Evolutionary conservation across 495 filamentous ascomycete genomes (phyloP).

Genomic region (Penicillium tannophilum): DNA sequence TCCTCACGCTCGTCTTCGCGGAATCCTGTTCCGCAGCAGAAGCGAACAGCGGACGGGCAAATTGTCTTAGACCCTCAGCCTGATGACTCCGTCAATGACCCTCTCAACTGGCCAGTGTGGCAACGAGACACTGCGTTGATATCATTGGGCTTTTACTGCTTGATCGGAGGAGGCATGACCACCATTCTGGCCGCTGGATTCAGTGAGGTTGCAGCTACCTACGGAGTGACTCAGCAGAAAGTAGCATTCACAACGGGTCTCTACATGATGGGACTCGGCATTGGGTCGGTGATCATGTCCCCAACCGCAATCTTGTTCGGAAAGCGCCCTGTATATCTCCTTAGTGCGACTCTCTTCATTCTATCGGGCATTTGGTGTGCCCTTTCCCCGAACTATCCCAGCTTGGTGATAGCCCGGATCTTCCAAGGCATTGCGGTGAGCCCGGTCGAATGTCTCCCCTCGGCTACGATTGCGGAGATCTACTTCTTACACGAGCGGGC

Average conservation of each 20-base stretch:
- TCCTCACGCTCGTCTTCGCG: conserved; percentile 40
- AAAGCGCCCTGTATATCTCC: conserved; percentile 89
- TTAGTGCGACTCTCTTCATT: conserved; percentile 74
- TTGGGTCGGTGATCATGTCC: conserved; percentile 81
- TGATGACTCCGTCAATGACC: conserved; percentile 87
- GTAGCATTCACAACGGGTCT: conserved; percentile 91
- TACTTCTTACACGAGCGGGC: conserved; percentile 95
- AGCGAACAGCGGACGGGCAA: conserved; percentile 77
- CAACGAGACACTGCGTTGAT: conserved; percentile 79
- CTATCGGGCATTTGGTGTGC: conserved; percentile 86
- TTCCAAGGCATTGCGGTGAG: conserved; percentile 86
- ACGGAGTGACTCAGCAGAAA: conserved; percentile 66
- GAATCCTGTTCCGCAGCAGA: conserved; percentile 53
- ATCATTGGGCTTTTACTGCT: conserved; percentile 86
- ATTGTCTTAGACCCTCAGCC: conserved; percentile 93
- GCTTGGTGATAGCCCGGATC: conserved; percentile 79
- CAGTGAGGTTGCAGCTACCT: conserved; percentile 72
- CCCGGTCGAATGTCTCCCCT: conserved; percentile 92
- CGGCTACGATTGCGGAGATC: conserved; percentile 94
- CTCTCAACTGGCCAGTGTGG: conserved; percentile 89
- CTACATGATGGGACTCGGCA: conserved; percentile 91
- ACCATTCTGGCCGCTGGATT: conserved; percentile 91
- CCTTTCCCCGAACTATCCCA: conserved; percentile 73
- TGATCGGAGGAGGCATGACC: conserved; percentile 93
- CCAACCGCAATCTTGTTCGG: conserved; percentile 92